Evolutionary conservation across 1,284 basidiomycete genomes (phyloP), one percentile per base, ranked within the genome.

Genomic region (Inonotus hispidus): DNA sequence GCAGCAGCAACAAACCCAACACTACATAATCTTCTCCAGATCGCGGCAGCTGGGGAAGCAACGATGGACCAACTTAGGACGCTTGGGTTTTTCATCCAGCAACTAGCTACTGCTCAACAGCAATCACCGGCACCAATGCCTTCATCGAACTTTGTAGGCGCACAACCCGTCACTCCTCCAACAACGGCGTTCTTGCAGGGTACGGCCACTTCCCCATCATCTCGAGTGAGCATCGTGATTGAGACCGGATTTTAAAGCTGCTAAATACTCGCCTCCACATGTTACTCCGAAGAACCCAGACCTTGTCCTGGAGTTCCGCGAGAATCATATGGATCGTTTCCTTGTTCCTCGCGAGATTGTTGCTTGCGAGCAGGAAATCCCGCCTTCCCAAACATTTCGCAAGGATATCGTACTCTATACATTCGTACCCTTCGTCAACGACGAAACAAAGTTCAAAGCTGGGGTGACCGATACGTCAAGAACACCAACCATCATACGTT

Each of bases 281-380:
- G 19, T 56, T n/a, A 38, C 43, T 14, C 19, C 75, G 39, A 82
- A 77, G 66, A 79, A 80, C 14, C 87, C 83, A 64, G 88, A 90
- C 69, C 68, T 90, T 3, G 79, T 90, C 25, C 68, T 91, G 58
- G 85, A 89, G 67, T 90, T 88, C 64, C 73, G 77, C 43, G 88
- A 91, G 67, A 73, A 75, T 11, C 75, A 80, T 1, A 74, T 74
- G 35, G 85, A 89, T 56, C 78, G 82, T 8, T 87, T 82, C 79
- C 67, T 87, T 6, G 74, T 91, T 59, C 87, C 89, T 62, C 81
- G 85, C 43, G 81, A 80, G 37, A 75, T 77, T 11, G 77, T 77
- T 2, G 72, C 78, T 45, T 82, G 77, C 63, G 79, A 85, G 65
- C 72, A 46, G 46, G 52, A 59, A 23, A 47, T 32, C 23, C 50